Base-by-base conservation (phyloP, 2,329 filamentous ascomycete genomes). In the Aschersonia sp. region DNA sequence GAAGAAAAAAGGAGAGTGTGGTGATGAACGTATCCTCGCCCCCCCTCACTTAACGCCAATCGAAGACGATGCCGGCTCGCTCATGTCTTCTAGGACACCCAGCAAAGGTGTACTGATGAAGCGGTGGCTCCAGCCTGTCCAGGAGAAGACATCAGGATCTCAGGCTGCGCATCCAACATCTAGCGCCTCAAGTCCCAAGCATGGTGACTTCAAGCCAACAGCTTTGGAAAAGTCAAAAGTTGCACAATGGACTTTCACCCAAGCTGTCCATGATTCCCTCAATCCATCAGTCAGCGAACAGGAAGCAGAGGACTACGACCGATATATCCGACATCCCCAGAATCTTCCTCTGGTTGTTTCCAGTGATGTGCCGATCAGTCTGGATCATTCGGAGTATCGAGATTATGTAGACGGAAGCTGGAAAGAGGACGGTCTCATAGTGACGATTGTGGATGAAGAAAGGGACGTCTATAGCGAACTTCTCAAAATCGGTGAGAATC, bases 241-340 rank as follows among this genome's bases (percentile, higher is more conserved):
- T 48, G 84, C 87, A 11, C 87, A 95, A 61, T 89, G 85, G 83
- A 94, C 87, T 0, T 83, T 95, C 44, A 83, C 83, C 14, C 84
- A 94, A 58, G 83, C 95, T 45, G 84, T 95, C 43, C 75, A 82
- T 47, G 84, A 89, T 60, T 92, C 87, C 5, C 73, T 97, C 43
- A 84, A 95, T 54, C 92, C 92, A 1, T 81, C 79, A 1, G 86
- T 98, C 39, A 84, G 77, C 6, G 66, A 74, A 6, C 74, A 78
- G 40, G 90, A 97, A 66, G 79, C 81, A 30, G 81, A 84, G 44
- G 92, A 97, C 61, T 98, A 98, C 61, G 76, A 81, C 49, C 79
- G 84, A 30, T 98, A 97, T 64, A 81, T 98, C 54, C 79, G 77
- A 44, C 92, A 98, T 58, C 89, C 92, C 2, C 81, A 94, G 48